These are phyloP conservation scores for Phialophora tarda DNA, from an alignment of 2,329 filamentous ascomycete genomes.

Conservation along the genomic window DNA sequence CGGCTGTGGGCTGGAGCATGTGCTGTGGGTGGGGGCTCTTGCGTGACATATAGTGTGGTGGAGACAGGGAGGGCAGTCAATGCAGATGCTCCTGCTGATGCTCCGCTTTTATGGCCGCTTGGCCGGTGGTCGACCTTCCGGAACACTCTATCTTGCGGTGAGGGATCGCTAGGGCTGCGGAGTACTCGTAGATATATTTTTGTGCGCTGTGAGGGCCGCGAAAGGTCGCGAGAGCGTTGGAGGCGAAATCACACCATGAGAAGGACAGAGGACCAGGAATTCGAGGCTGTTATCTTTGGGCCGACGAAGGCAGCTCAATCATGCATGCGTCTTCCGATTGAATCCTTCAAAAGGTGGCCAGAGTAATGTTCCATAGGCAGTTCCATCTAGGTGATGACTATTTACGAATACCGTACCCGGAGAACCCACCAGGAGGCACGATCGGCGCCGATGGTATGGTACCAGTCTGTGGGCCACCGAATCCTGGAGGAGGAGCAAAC, in stretches of 20 bases:
- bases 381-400: slow-evolving; percentile 1
- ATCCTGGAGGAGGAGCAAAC: slow-evolving; percentile 58
- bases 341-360: background rate
- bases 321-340: background rate
- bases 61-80: background rate
- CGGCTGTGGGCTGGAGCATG: too few species aligned
- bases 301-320: background rate
- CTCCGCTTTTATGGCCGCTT: background rate
- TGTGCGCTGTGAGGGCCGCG: background rate
- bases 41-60: too few species aligned
- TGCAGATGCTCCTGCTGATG: background rate
- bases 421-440: slow-evolving; percentile 30
- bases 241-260: background rate
- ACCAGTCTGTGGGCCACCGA: slow-evolving; percentile 41
- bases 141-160: background rate
- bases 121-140: background rate
- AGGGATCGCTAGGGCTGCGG: background rate
- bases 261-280: background rate
- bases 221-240: background rate
- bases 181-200: background rate
- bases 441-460: slow-evolving; percentile 37
- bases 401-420: slow-evolving; percentile 36
- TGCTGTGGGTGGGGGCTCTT: background rate
- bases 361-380: background rate
- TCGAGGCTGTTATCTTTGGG: background rate